Evolutionary conservation across 495 filamentous ascomycete genomes (phyloP), one percentile per base, ranked within the genome.

Genomic region (Haplographium delicatum): DNA sequence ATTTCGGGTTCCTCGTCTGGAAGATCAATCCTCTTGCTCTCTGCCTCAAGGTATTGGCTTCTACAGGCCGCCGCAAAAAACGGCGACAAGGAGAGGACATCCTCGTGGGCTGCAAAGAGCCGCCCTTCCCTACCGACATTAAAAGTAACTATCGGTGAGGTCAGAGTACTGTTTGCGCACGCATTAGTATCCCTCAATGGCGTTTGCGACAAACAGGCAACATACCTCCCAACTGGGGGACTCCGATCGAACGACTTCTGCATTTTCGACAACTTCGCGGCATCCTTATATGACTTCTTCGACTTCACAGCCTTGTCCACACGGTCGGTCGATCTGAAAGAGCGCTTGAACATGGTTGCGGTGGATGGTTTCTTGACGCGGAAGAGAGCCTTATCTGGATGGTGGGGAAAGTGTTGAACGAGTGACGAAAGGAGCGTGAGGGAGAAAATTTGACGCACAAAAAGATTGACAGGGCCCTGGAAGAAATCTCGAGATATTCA

Each of bases 51-150:
- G 68, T 84, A 84, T 58, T 83, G 75, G 46, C 75, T 73, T 48
- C 77, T 74, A 43, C 79, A 73, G 39, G 80, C 62, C 55, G 73
- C 59, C 58, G 72, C 70, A 67, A 96, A 95, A 76, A 84, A 93
- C 10, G 88, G 79, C 20, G 87, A 89, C 50, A 76, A 66, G 68
- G 72, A 73, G 39, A 96, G 83, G 57, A 95, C 80, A 61, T 90
- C 83, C 70, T 90, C 86, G 66, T 95, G 91, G 19, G 89, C 88
- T 28, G 88, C 88, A 70, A 96, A 96, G 63, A 94, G 84, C 15
- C 88, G 80, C 58, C 85, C 78, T 48, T 88, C 81, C 9, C 75
- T 78, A 5, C 91, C 91, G 57, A 95, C 80, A 56, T 79, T 73
- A 55, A 95, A 74, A 42, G 87, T 91, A 54, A 95, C 76, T 53